Evolutionary conservation across 768 basidiomycete genomes (phyloP).

Genomic region (Pleurotus tuoliensis): DNA sequence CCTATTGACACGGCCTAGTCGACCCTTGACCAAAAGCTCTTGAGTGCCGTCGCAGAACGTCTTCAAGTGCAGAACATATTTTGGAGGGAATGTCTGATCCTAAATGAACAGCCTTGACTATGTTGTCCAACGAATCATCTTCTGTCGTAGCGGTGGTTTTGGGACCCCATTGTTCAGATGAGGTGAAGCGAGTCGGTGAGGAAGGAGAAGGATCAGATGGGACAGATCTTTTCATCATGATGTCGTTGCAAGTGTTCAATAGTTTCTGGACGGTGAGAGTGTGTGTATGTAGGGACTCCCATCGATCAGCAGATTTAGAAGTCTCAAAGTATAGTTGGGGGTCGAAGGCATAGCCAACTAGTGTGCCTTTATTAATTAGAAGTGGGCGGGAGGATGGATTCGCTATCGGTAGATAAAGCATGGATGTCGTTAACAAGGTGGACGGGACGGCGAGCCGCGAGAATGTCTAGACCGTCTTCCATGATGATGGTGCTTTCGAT

Average conservation of each 20-base stretch:
- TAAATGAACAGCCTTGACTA: too few relatives aligned
- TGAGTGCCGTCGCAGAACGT: constrained; percentile 14
- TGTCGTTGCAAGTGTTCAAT: too few relatives aligned
- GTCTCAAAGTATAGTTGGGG: background rate
- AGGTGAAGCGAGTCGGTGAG: too few relatives aligned
- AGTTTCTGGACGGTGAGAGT: too few relatives aligned
- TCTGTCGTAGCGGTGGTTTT: too few relatives aligned
- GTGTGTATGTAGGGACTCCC: too few relatives aligned
- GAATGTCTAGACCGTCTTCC: constrained; percentile 4
- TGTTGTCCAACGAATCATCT: too few relatives aligned
- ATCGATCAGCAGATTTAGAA: too few relatives aligned
- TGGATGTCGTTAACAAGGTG: constrained; percentile 10
- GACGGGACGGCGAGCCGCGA: constrained; percentile 12
- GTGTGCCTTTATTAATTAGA: constrained; percentile 10
- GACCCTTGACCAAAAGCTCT: constrained; percentile 27
- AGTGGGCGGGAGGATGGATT: constrained; percentile 9
- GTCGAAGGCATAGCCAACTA: constrained; percentile 8
- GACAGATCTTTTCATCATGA: too few relatives aligned
- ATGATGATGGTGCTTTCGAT: constrained; percentile 12
- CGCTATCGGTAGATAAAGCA: constrained; percentile 12
- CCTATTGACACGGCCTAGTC: constrained; percentile 22
- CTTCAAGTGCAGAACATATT: constrained; percentile 6
- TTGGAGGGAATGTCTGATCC: background rate
- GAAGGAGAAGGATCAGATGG: too few relatives aligned
- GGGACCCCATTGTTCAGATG: too few relatives aligned